Evolutionary conservation across 1,284 basidiomycete species (phyloP).

Genomic region (Sphaerobolus stellatus): DNA sequence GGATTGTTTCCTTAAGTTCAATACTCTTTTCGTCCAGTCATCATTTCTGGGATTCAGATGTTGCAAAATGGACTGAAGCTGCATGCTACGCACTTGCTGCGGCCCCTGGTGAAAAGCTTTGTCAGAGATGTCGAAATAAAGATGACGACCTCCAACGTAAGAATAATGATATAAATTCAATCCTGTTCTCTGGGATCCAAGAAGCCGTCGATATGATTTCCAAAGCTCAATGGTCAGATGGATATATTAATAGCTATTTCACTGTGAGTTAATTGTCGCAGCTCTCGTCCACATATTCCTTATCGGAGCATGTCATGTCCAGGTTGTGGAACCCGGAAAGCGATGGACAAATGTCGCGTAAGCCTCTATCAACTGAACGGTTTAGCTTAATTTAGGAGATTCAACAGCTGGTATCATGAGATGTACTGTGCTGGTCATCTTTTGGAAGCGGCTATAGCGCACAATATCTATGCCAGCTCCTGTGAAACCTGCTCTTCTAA

Average conservation of each 20-base stretch:
- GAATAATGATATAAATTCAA: background rate
- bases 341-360: constrained; percentile 26
- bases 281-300: background rate
- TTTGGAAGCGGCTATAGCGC: constrained; percentile 23
- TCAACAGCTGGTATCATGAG: constrained; percentile 23
- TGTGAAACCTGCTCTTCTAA: background rate
- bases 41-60: constrained; percentile 25
- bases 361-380: background rate
- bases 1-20: background rate
- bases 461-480: constrained; percentile 19
- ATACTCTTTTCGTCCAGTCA: constrained; percentile 13
- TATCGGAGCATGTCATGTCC: background rate
- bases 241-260: constrained; percentile 25
- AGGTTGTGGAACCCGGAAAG: constrained; percentile 24
- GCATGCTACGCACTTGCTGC: constrained; percentile 19
- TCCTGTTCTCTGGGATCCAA: constrained; percentile 17
- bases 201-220: constrained; percentile 23
- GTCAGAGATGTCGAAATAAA: too few species aligned
- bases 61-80: constrained; percentile 25
- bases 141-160: too few species aligned
- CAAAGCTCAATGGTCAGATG: constrained; percentile 22
- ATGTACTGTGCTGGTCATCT: constrained; percentile 25
- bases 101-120: constrained; percentile 9
- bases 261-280: constrained; percentile 13
- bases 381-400: background rate